Base-by-base conservation (phyloP, 2,329 filamentous ascomycete species). In the Sordariomycetes sp. region DNA sequence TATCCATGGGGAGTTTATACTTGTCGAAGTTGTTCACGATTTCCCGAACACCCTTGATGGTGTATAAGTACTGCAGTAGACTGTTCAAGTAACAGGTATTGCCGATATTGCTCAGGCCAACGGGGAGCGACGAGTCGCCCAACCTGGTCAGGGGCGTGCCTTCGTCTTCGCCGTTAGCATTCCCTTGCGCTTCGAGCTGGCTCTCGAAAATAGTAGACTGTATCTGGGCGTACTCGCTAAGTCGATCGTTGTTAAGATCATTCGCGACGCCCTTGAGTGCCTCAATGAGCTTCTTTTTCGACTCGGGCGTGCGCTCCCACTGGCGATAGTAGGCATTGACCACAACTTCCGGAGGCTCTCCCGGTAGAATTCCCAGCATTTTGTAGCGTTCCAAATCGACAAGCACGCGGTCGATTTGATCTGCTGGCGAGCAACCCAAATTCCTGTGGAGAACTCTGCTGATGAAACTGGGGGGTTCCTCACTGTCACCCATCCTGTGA, bases 41-140 rank as follows among this genome's bases (percentile, higher is more conserved):
- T 5, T 92, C 72, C 32, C 90, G 76, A 20, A 96, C 68, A 3
- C 85, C 79, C 40, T 79, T 81, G 36, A 96, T 75, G 0, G 88
- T 93, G 54, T 94, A 95, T 44, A 95, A 82, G 52, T 94, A 96
- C 48, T 98, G 92, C 8, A 98, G 68, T 32, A 98, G 72, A 58
- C 90, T 96, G 64, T 98, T 98, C 35, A 98, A 70, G 49, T 98
- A 98, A 55, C 92, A 98, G 0, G 93, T 98, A 50, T 98, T 98
- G 39, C 92, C 88, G 37, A 96, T 94, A 46, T 96, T 98, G 42
- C 79, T 74, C 6, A 96, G 70, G 0, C 92, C 92, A 16, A 94
- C 84, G 1, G 92, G 92, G 55, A 85, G 78, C 20, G 73, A 65
- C 30, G 59, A 47, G 36, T 64, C 49, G 11, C 51, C 49, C 4